Evolutionary conservation across 2,329 filamentous ascomycete species (phyloP).

Genomic region (Fusarium pilosicola): DNA sequence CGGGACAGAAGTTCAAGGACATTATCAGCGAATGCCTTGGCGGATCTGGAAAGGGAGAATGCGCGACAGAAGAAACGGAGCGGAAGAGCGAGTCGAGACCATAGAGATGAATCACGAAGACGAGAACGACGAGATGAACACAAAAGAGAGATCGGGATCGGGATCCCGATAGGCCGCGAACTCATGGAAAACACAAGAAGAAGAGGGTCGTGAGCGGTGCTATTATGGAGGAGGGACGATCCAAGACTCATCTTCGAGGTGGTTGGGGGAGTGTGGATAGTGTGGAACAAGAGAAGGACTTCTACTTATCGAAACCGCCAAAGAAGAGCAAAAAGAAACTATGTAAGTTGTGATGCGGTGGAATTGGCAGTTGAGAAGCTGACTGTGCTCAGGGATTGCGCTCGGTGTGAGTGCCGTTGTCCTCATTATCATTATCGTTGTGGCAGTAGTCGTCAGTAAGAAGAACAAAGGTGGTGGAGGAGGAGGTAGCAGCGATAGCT

Average conservation of each 20-base stretch:
- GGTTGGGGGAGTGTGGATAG: constrained; percentile 56
- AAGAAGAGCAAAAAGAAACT: constrained; percentile 68
- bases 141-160: constrained; percentile 36
- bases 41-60: constrained; percentile 72
- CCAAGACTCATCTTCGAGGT: constrained; percentile 54
- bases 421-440: constrained; percentile 74
- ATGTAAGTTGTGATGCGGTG: constrained; percentile 55
- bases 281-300: constrained; percentile 59
- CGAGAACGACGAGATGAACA: constrained; percentile 38
- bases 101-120: constrained; percentile 48
- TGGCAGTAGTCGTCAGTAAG: constrained; percentile 72
- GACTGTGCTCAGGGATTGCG: constrained; percentile 62
- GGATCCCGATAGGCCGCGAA: constrained; percentile 46
- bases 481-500: constrained; percentile 28
- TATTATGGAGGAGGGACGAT: constrained; percentile 73
- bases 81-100: constrained; percentile 25
- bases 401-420: constrained; percentile 63
- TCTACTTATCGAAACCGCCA: constrained; percentile 54
- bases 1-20: constrained; percentile 42
- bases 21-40: constrained; percentile 67
- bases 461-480: constrained; percentile 66
- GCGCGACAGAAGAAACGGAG: constrained; percentile 54
- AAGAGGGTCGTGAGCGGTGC: constrained; percentile 76
- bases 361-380: constrained; percentile 1
- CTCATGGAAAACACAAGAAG: constrained; percentile 57